Conservation (phyloP, 305 asterid genomes). For the Lippia alba region DNA sequence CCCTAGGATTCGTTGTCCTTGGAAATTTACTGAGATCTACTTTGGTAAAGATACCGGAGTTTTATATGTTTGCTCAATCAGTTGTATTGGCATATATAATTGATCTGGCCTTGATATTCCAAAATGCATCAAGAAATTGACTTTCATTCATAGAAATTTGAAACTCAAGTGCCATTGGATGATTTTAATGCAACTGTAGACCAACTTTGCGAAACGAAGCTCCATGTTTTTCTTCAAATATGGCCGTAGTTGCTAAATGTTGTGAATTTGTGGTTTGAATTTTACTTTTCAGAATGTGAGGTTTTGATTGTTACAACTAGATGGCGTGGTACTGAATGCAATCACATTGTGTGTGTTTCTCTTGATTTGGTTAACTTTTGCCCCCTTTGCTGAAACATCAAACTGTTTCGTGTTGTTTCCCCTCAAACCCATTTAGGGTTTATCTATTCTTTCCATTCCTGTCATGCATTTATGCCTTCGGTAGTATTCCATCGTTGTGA, state of each 20-base stretch:
- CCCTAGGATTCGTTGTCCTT: too few species aligned
- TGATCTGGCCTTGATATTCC: background rate
- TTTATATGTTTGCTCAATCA: background rate
- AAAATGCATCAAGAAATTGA: background rate
- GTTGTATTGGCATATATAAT: conserved; percentile 13
- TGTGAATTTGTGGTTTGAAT: background rate
- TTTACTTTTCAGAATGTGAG: background rate
- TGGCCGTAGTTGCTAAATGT: background rate
- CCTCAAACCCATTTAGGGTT: background rate
- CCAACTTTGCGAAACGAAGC: background rate
- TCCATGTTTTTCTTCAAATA: background rate
- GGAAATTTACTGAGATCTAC: too few species aligned
- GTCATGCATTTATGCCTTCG: background rate
- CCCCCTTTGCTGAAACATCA: background rate
- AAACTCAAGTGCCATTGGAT: background rate
- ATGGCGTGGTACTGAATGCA: background rate
- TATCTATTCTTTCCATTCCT: background rate
- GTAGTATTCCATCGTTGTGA: background rate
- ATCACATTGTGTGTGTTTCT: too few species aligned
- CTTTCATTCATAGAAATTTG: background rate
- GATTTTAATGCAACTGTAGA: background rate
- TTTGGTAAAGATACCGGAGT: background rate
- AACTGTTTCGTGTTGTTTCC: background rate
- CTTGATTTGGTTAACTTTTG: background rate
- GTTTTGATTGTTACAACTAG: background rate